Percentiles rank a stretch among this genome's conserved stretches.
Conservation (phyloP, 306 rosid species). For the Mucuna pruriens region DNA sequence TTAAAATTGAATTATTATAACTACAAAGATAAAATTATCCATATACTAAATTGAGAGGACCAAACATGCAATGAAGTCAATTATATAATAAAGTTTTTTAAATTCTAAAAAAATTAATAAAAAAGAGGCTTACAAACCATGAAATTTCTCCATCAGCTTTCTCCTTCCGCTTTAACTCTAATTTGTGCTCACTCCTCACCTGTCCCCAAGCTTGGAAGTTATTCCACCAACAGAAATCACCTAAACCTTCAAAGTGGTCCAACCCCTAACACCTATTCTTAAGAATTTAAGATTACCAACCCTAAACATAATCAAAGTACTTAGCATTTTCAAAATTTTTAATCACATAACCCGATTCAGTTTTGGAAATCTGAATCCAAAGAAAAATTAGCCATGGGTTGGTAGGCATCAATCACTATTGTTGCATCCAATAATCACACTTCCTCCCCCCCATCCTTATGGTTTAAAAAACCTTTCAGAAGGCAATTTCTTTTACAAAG, state of each 20-base stretch:
- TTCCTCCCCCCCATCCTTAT: not conserved
- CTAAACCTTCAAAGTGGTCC: conserved; percentile 30
- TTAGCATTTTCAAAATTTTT: not conserved
- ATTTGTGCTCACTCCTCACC: conserved; percentile 25
- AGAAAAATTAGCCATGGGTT: not conserved
- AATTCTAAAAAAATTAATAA: no score
- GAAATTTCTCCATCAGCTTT: no score
- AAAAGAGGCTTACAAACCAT: no score
- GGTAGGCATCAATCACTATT: not conserved
- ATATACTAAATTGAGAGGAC: no score
- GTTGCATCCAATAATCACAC: not conserved
- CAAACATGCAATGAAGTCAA: no score
- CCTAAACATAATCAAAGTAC: conserved; percentile 16
- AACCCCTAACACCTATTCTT: not conserved
- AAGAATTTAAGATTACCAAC: not conserved
- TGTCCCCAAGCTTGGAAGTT: not conserved
- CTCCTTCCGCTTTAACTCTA: conserved; percentile 20
- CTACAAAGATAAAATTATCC: no score
- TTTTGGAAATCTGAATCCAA: not conserved
- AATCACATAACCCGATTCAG: not conserved
- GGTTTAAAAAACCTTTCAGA: not conserved
- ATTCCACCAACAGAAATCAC: not conserved
- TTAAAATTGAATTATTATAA: no score
- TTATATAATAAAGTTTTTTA: no score
- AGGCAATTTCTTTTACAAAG: not conserved